Conservation (phyloP, 2,329 filamentous ascomycete genomes). For the Aureobasidium leucospermi region DNA sequence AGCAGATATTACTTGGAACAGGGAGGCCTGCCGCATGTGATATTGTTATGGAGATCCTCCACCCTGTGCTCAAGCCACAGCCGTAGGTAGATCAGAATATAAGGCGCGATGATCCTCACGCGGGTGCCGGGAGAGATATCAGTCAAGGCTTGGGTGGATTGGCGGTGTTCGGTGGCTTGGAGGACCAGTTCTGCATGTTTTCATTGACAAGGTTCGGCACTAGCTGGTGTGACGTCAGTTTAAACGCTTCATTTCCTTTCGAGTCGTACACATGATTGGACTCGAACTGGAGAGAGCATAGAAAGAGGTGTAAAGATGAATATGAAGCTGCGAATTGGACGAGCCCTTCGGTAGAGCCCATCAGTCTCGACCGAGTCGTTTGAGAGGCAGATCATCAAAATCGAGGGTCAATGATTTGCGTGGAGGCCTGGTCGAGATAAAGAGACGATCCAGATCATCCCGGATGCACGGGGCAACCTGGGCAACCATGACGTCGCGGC, state of each 20-base stretch:
- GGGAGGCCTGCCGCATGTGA: background rate
- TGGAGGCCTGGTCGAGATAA: background rate
- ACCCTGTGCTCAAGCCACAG: slow-evolving; percentile 8
- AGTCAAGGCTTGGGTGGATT: background rate
- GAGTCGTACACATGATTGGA: background rate
- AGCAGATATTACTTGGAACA: background rate
- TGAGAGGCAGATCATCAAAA: background rate
- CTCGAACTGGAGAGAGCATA: background rate
- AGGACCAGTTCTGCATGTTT: background rate
- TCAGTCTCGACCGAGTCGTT: background rate
- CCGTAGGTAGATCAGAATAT: slow-evolving; percentile 8
- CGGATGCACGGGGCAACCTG: background rate
- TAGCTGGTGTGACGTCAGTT: background rate
- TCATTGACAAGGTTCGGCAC: slow-evolving; percentile 3
- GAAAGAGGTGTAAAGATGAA: background rate
- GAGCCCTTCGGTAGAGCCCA: background rate
- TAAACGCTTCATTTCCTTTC: slow-evolving; percentile 2
- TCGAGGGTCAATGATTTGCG: slow-evolving; percentile 1
- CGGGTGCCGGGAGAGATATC: background rate
- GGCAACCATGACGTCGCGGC: slow-evolving; percentile 2
- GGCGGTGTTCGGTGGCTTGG: slow-evolving; percentile 4
- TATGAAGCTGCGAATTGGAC: background rate
- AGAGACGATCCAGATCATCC: background rate
- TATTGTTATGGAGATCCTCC: background rate
- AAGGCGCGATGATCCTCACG: slow-evolving; percentile 1